Conservation (phyloP, 2,329 filamentous ascomycete species). For the Claviceps africana region DNA sequence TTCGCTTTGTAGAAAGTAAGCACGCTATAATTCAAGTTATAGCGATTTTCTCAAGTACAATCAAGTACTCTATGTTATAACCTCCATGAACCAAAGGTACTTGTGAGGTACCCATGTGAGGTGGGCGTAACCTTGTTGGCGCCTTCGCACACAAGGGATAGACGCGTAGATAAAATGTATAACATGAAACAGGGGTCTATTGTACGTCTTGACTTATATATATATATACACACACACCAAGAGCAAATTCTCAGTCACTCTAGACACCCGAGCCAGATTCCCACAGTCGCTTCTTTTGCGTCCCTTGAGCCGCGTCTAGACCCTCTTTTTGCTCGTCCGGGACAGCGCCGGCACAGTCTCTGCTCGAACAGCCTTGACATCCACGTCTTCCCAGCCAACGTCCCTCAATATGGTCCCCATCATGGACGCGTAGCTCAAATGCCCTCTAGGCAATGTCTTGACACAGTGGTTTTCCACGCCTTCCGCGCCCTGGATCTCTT, state of each 20-base stretch:
- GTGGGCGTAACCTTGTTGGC: no score
- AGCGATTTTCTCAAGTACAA: no score
- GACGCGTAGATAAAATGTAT: no score
- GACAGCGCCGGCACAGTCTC: constrained; percentile 8
- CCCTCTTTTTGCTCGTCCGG: constrained; percentile 3
- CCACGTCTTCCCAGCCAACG: constrained; percentile 55
- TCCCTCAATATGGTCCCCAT: constrained; percentile 52
- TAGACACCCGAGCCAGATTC: constrained; percentile 1
- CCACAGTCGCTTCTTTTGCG: neutral
- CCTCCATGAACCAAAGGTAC: no score
- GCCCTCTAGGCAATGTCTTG: constrained; percentile 50
- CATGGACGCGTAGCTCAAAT: constrained; percentile 56
- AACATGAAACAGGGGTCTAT: no score
- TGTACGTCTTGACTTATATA: neutral
- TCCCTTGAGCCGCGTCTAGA: neutral
- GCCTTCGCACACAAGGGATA: no score
- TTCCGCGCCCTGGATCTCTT: constrained; percentile 53
- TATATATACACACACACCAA: neutral
- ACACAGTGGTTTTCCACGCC: constrained; percentile 56
- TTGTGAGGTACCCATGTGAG: no score
- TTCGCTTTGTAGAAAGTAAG: no score
- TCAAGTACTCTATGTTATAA: no score
- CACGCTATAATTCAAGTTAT: no score
- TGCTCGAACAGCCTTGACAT: constrained; percentile 18
- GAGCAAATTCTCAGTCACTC: neutral